Evolutionary conservation across 495 filamentous ascomycete genomes (phyloP), one percentile per base, ranked within the genome.

Genomic region (Lineolata rhizophorae): DNA sequence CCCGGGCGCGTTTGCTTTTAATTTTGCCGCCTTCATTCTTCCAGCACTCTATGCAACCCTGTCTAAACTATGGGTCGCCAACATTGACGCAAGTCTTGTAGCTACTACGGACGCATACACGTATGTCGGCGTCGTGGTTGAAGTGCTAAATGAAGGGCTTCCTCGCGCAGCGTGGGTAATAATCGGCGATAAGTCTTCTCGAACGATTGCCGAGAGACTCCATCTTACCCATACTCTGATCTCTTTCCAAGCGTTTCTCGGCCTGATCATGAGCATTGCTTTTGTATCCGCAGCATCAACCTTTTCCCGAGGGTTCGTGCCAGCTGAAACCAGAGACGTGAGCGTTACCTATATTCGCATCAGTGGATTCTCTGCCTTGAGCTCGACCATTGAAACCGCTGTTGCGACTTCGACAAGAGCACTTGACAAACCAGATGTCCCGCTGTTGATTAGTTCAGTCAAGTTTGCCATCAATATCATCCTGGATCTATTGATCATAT

Each of bases 61-160:
- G 1, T 61, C 61, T 36, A 83, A 82, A 47, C 56, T 80, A 16
- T 81, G 72, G 76, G 60, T 83, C 12, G 70, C 76, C 4, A 60
- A 67, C 31, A 74, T 82, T 39, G 64, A 79, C 51, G 48, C 62
- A 2, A 61, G 51, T 18, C 55, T 66, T 27, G 67, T 81, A n/a
- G 73, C 63, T 11, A 76, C 68, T 4, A 76, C 74, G 0, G 74
- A 79, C 36, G 44, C 56, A 5, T 72, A 70, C 44, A 70, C 65
- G 5, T 67, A 67, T 36, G 75, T 81, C 38, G 59, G 64, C 17
- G 56, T 65, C 12, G 57, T 78, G 11, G 64, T 60, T 0, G 65
- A 81, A 40, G 72, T 77, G 1, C 50, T 81, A 26, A 81, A 81
- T 48, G 73, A 83, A 42, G 72, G 74, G 10, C 65, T 81, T 4